Percentiles rank a stretch among this genome's conserved stretches.
Evolutionary conservation across 2,329 filamentous ascomycete genomes (phyloP).

Genomic region (Teratosphaeria nubilosa): DNA sequence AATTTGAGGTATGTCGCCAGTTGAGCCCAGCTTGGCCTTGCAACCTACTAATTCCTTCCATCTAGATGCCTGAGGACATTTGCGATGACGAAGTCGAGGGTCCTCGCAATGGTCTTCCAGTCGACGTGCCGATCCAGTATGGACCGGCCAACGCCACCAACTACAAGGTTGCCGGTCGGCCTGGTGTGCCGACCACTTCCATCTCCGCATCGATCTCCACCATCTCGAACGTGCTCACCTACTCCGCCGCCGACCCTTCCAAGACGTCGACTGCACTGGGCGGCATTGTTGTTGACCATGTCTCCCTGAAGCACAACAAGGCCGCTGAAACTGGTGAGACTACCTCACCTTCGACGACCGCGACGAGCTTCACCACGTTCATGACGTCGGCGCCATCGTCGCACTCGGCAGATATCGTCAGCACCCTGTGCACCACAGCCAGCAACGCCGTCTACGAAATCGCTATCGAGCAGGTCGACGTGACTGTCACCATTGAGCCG

Average conservation of each 20-base stretch:
- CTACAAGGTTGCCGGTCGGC: slow-evolving; percentile 20
- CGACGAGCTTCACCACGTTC: slow-evolving; percentile 2
- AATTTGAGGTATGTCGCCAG: slow-evolving; percentile 46
- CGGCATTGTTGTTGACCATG: slow-evolving; percentile 13
- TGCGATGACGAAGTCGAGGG: slow-evolving; percentile 49
- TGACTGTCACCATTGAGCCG: slow-evolving; percentile 31
- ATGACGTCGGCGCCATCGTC: slow-evolving; percentile 19
- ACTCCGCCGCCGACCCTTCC: slow-evolving; percentile 16
- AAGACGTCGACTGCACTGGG: slow-evolving; percentile 14
- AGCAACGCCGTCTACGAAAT: slow-evolving; percentile 36
- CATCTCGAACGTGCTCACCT: slow-evolving; percentile 8
- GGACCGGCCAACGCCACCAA: slow-evolving; percentile 33
- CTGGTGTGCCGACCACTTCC: slow-evolving; percentile 9
- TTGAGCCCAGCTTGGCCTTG: slow-evolving; percentile 30
- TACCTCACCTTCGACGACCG: neutral
- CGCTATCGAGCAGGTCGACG: slow-evolving; percentile 33
- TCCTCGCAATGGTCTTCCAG: slow-evolving; percentile 53
- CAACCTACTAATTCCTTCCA: neutral
- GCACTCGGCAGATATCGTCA: slow-evolving; percentile 15
- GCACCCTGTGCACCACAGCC: slow-evolving; percentile 34
- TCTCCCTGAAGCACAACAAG: neutral
- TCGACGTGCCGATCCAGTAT: slow-evolving; percentile 44
- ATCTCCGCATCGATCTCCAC: slow-evolving; percentile 8
- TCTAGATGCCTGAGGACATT: neutral
- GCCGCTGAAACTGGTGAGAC: neutral